phyloP scores from a whole-genome alignment of 1,284 basidiomycete species.

The Puccinia polysora region DNA sequence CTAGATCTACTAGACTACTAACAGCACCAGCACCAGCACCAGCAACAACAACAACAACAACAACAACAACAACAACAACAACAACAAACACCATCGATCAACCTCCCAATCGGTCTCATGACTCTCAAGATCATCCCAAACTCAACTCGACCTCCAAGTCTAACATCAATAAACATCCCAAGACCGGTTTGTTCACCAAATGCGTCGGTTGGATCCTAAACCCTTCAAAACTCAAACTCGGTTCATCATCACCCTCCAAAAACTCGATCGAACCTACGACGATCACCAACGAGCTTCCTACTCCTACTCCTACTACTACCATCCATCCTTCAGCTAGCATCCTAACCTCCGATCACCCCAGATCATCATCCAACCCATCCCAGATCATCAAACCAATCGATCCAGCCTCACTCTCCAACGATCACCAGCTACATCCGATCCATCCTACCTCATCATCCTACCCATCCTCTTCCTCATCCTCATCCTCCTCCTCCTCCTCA shows the following conservation, averaged over 20 bases:
- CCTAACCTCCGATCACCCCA: too few species aligned
- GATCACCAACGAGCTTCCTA: too few species aligned
- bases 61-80: constrained; percentile 16
- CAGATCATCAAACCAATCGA: background rate
- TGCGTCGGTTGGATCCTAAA: constrained; percentile 13
- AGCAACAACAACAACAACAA: background rate
- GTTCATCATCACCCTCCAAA: background rate
- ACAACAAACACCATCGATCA: background rate
- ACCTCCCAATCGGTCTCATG: background rate
- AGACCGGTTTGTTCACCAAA: background rate
- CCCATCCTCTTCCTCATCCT: background rate
- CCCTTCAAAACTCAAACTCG: background rate
- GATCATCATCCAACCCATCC: too few species aligned
- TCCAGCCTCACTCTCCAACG: background rate
- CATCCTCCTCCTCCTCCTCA: background rate
- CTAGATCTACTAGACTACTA: background rate
- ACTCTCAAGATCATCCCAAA: background rate
- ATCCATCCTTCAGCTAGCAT: too few species aligned
- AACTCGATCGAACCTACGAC: background rate
- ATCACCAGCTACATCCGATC: too few species aligned
- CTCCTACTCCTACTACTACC: too few species aligned
- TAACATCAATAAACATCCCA: background rate
- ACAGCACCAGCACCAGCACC: background rate
- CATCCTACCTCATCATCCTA: too few species aligned
- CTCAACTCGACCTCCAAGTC: background rate